Conservation (phyloP, 2,329 filamentous ascomycete genomes). For the Aspergillus unguis region DNA sequence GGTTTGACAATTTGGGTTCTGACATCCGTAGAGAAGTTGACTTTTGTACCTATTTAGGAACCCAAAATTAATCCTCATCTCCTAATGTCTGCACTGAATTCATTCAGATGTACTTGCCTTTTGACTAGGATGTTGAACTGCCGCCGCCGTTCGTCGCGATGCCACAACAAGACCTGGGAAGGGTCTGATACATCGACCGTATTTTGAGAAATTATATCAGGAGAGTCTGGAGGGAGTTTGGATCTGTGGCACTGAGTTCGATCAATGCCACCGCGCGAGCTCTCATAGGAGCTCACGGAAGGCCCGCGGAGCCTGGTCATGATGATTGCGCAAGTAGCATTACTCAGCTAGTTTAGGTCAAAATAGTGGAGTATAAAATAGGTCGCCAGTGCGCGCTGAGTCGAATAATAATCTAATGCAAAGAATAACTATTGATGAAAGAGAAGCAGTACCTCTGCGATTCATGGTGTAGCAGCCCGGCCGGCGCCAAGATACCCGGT, state of each 20-base stretch:
- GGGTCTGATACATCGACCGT: conserved; percentile 40
- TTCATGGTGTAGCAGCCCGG: background rate
- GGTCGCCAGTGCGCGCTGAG: background rate
- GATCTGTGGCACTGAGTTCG: conserved; percentile 32
- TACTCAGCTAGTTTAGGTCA: conserved; percentile 14
- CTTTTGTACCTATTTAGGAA: conserved; percentile 61
- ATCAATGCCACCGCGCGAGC: conserved; percentile 27
- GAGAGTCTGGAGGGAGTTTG: conserved; percentile 41
- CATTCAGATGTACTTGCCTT: conserved; percentile 48
- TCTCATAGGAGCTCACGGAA: conserved; percentile 33
- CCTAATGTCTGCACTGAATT: background rate
- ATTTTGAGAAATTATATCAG: conserved; percentile 38
- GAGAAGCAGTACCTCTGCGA: background rate
- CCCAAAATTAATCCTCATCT: conserved; percentile 9
- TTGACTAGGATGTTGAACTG: conserved; percentile 62
- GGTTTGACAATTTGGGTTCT: conserved; percentile 64
- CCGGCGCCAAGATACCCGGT: background rate
- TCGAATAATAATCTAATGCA: background rate
- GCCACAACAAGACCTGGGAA: conserved; percentile 36
- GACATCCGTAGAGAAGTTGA: conserved; percentile 80
- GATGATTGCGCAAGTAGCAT: conserved; percentile 28
- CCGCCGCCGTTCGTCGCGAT: conserved; percentile 39
- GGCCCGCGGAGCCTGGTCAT: conserved; percentile 45
- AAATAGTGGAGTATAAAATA: background rate
- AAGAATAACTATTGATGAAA: background rate